These are phyloP conservation scores for Botrytis porri DNA, from an alignment of 2,329 filamentous ascomycete genomes.

Conservation along the genomic window DNA sequence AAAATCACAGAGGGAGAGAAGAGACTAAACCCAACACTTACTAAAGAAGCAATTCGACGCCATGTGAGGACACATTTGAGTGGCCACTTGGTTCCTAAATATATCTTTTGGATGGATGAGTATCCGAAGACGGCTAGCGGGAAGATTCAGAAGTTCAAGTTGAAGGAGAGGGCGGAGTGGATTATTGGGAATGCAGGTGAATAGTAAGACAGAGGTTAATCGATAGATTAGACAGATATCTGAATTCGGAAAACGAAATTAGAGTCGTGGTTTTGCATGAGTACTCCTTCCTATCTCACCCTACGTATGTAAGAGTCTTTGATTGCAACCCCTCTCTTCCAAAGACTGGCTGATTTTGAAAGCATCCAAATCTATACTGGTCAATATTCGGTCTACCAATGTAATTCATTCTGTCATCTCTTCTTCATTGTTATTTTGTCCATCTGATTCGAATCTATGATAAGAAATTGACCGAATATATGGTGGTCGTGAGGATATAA, in stretches of 20 bases:
- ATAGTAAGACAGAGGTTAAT: background rate
- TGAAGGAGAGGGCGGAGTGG: slow-evolving; percentile 53
- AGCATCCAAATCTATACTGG: background rate
- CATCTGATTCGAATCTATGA: no score
- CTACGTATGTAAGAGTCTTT: background rate
- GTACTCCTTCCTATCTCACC: background rate
- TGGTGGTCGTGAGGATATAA: no score
- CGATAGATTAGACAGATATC: background rate
- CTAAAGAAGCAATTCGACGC: slow-evolving; percentile 56
- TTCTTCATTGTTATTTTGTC: background rate
- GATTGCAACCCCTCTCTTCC: background rate
- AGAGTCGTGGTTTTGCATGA: background rate
- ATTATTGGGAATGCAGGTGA: background rate
- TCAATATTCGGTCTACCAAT: background rate
- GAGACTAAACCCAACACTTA: slow-evolving; percentile 41
- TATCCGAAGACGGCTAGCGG: slow-evolving; percentile 95
- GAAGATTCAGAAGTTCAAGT: slow-evolving; percentile 93
- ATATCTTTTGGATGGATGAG: slow-evolving; percentile 82
- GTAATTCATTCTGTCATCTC: background rate
- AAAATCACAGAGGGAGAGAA: slow-evolving; percentile 24
- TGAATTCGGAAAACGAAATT: background rate
- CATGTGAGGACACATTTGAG: slow-evolving; percentile 72
- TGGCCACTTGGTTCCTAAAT: slow-evolving; percentile 78
- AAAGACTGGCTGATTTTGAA: background rate
- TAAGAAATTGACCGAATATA: no score